Percentiles rank a stretch among this genome's conserved stretches.
Conservation (phyloP, 805 yeast species). For the Saccharomycopsis sp. region DNA sequence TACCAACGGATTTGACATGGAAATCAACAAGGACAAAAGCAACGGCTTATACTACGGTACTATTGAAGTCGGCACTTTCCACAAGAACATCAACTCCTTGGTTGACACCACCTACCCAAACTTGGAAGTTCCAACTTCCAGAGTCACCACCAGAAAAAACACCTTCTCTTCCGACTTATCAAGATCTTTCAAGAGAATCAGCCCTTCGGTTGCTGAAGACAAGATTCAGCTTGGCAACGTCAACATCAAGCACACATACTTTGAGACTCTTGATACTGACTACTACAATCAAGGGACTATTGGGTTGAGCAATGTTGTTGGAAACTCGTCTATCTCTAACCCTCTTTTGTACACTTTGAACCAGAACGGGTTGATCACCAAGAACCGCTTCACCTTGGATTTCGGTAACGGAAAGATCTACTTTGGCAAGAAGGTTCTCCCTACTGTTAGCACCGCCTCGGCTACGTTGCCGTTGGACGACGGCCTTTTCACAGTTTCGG, state of each 20-base stretch:
- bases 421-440: background rate
- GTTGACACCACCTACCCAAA: conserved; percentile 2
- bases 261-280: background rate
- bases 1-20: background rate
- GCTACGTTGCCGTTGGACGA: background rate
- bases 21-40: background rate
- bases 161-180: background rate
- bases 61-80: background rate
- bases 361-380: background rate
- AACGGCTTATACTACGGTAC: background rate
- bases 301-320: background rate
- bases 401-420: background rate
- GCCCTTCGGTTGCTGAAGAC: background rate
- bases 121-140: conserved; percentile 1
- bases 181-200: background rate
- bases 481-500: background rate
- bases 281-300: background rate
- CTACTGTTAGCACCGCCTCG: background rate
- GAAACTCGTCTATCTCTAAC: background rate
- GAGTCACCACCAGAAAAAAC: background rate
- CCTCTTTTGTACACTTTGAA: background rate
- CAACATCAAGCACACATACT: background rate
- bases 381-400: background rate
- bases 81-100: background rate
- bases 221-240: background rate